phyloP scores from a whole-genome alignment of 148 eudicot species.

The Chenopodium formosanum region DNA sequence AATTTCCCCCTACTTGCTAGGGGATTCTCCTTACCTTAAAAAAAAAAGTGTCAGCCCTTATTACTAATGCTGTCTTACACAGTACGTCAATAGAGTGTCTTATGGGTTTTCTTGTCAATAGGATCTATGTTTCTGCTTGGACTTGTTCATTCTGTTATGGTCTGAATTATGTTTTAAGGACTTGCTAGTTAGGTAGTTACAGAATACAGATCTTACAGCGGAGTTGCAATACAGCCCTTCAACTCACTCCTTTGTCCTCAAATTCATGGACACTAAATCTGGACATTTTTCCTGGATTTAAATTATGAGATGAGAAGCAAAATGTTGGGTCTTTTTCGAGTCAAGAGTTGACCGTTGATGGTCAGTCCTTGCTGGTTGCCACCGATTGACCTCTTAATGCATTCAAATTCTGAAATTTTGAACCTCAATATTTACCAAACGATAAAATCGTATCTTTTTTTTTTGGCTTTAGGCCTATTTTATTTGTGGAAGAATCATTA shows the following conservation, averaged over 20 bases:
- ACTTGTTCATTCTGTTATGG: neutral
- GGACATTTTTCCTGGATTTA: neutral
- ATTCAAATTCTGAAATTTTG: neutral
- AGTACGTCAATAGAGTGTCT: neutral
- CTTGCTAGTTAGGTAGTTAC: neutral
- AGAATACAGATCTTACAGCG: neutral
- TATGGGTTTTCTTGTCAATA: neutral
- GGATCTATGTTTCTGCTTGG: neutral
- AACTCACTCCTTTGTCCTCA: neutral
- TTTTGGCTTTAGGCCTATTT: neutral
- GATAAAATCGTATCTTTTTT: neutral
- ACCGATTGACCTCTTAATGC: neutral
- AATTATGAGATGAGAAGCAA: neutral
- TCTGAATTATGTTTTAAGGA: neutral
- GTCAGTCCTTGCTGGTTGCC: neutral
- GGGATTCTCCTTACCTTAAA: too few species aligned
- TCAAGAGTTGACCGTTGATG: neutral
- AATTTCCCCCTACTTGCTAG: too few species aligned
- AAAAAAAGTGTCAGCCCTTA: neutral
- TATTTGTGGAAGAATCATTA: neutral
- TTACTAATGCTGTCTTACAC: neutral
- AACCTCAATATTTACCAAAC: neutral
- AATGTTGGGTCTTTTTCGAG: neutral
- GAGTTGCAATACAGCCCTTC: neutral
- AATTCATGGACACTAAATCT: neutral